Evolutionary conservation across 1,284 basidiomycete species (phyloP), one percentile per base, ranked within the genome.

Genomic region (Omphalotus olearius): DNA sequence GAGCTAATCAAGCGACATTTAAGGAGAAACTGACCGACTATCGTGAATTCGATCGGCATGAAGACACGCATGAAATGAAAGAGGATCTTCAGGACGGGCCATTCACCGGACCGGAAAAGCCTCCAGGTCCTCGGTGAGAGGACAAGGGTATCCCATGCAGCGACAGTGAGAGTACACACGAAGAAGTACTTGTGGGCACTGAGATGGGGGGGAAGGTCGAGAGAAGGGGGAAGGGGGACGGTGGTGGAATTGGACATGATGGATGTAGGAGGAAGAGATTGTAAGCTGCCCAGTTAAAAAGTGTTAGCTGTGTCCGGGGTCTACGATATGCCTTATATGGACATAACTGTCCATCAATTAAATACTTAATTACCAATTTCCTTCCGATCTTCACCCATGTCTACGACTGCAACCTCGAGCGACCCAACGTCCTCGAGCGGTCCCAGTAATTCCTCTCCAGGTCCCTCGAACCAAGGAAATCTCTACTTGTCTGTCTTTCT

Each of bases 151-250:
- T 91, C 88, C 88, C 88, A 91, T 9, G 88, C 88, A 0, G 88
- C 85, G 50, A 91, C 86, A 45, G 88, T 91, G 54, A 91, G 78
- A 0, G 88, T 88, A 71, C 88, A 91, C 53, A 91, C 88, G 49
- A 87, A 80, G 66, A 91, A 90, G 62, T 91, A 91, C 67, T 91
- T 90, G 74, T 91, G 88, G 0, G 88, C 88, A 36, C 79, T 82
- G 26, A 91, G 74, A 64, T 88, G 88, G 1, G 88, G 75, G 0
- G 87, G 76, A 4, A 90, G 78, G 59, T 83, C 71, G 62, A 88
- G 80, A 30, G 82, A 86, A 33, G 68, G 60, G 4, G 82, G 80
- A 18, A 84, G 64, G 39, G 52, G 33, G 42, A 56, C 69, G 13
- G 62, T 20, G 37, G 63, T 53, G 30, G 64, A 56, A 59, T 66